Base-by-base conservation (phyloP, 1,284 basidiomycete genomes). In the Naganishia liquefaciens region DNA sequence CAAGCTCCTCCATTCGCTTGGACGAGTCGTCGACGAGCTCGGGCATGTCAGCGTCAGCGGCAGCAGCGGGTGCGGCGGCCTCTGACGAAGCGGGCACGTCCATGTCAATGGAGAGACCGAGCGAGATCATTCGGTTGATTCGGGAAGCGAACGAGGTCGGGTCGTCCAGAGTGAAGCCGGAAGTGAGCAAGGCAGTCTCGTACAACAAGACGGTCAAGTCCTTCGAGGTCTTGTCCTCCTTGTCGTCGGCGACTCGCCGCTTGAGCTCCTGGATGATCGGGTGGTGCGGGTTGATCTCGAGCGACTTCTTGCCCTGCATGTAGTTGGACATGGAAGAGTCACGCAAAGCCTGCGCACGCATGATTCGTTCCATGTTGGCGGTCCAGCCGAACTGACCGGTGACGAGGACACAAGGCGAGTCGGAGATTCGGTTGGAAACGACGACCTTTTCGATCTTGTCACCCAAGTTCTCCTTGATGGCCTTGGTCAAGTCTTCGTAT, bases 371-470 rank as follows among this genome's bases (percentile, higher is more conserved):
- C 94, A 98, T 97, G 87, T 98, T 98, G 70, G 94, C 93, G 53
- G 93, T 97, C 96, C 96, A 99, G 68, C 95, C 94, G 80, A 97
- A 99, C 80, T 97, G 93, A 70, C 94, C 95, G 70, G 96, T 98
- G 77, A 98, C 95, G 75, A 96, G 88, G 47, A 96, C 92, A 76
- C 92, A 95, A 65, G 93, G 93, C 30, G 93, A 96, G 81, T 95
- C 91, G 75, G 86, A 85, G 83, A 97, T 94, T 81, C 95, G 93
- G 88, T 96, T 98, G 62, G 96, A 98, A 73, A 98, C 85, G 70
- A 97, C 87, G 43, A 99, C 96, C 87, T 99, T 99, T 87, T 99
- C 96, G 71, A 99, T 95, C 85, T 95, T 96, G 83, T 98, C 95
- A 69, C 94, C 94, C 68, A 99, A 92, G 70, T 91, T 92, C 75